Evolutionary conservation across 495 filamentous ascomycete species (phyloP), one percentile per base, ranked within the genome.

Genomic region (Penicillium salamii): DNA sequence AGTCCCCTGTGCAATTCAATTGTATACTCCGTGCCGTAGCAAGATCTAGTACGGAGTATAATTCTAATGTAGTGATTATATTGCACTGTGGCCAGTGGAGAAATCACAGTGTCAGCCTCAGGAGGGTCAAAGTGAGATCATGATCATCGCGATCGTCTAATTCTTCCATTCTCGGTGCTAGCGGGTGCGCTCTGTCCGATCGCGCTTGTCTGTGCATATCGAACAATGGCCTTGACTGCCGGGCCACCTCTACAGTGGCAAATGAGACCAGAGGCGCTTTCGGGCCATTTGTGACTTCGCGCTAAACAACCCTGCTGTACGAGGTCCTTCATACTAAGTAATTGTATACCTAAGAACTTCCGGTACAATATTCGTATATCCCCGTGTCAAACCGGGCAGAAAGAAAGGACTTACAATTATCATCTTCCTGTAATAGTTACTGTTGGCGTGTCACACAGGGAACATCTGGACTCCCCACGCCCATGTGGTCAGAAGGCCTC

Each of bases 121-220:
- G 21, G 33, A 42, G 36, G 29, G 32, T 17, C 12, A n/a, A n/a
- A n/a, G 47, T 52, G 50, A 48, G 45, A 49, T 52, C 59, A 52
- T 44, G 28, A 52, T 62, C 56, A 52, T 46, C 47, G 21, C 34
- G 56, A 59, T 63, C 59, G 59, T 63, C 53, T 63, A 63, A 33
- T 62, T 52, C 32, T 57, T 51, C 59, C 59, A 8, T 54, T 60
- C 41, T 46, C 7, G 46, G 53, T 38, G 0, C 33, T 47, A 26
- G 52, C 13, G 43, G 17, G 17, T 12, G 40, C 9, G 40, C 11
- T 29, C 18, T 48, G 7, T 40, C 26, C 35, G 46, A 48, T 40
- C 46, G 26, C 44, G 44, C 24, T 47, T 39, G 34, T 38, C 15
- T 47, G 35, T 39, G 36, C 42, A n/a, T n/a, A n/a, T 31, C 7